A percentile compares a stretch with the other conserved stretches of the same genome.
Evolutionary conservation across 140 eudicot genomes (phyloP).

Genomic region (Oenanthe javanica): DNA sequence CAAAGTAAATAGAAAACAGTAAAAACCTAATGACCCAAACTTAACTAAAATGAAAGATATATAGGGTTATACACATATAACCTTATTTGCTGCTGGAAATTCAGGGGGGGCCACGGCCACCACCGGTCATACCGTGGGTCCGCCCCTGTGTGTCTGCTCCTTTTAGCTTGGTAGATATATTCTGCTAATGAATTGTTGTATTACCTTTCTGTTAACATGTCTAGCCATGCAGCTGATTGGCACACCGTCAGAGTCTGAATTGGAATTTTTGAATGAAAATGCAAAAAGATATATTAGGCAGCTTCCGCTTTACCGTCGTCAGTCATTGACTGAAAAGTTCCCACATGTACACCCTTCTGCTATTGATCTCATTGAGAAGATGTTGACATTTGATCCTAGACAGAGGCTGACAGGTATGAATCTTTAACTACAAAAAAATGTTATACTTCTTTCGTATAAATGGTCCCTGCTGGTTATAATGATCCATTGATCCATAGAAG

Average conservation of each 20-base stretch:
- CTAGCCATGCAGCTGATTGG: slow-evolving; percentile 56
- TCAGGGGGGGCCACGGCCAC: too few species aligned
- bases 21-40: too few species aligned
- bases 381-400: slow-evolving; percentile 77
- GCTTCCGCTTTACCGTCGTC: slow-evolving; percentile 58
- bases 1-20: too few species aligned
- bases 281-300: slow-evolving; percentile 72
- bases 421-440: not conserved
- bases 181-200: too few species aligned
- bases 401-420: slow-evolving; percentile 56
- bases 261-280: slow-evolving; percentile 59
- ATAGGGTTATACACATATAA: too few species aligned
- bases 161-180: not conserved
- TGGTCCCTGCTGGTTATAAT: too few species aligned
- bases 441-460: not conserved
- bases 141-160: not conserved
- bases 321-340: slow-evolving; percentile 51
- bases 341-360: slow-evolving; percentile 70
- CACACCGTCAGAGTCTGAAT: slow-evolving; percentile 76
- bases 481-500: too few species aligned
- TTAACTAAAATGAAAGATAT: too few species aligned
- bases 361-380: slow-evolving; percentile 74
- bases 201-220: too few species aligned
- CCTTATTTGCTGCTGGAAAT: too few species aligned
- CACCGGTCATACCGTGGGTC: too few species aligned